A percentile compares a stretch with the other conserved stretches of the same genome.
phyloP scores from a whole-genome alignment of 345 rosid species.

The Eucalyptus camaldulensis region DNA sequence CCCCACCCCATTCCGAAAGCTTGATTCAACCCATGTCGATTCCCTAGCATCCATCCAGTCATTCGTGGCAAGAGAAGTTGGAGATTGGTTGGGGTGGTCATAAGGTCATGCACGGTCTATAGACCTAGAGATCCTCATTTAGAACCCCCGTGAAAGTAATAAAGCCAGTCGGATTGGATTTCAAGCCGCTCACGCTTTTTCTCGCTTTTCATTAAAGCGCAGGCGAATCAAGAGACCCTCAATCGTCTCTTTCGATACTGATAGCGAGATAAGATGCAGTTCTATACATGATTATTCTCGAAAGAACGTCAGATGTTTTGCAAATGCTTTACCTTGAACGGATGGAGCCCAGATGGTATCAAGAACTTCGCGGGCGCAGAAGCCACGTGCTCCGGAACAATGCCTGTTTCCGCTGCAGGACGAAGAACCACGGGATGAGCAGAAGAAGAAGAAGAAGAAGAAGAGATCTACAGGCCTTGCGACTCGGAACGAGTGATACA shows the following conservation, averaged over 20 bases:
- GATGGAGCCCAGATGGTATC: not conserved
- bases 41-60: fast-evolving
- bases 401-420: not conserved
- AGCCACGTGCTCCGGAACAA: not conserved
- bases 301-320: not conserved
- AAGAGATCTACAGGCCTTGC: not conserved
- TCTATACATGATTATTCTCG: not conserved
- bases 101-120: not conserved
- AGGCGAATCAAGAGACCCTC: no score
- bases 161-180: no score
- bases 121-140: not conserved
- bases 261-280: fast-evolving
- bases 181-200: no score
- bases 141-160: no score
- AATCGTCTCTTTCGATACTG: not conserved
- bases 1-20: not conserved
- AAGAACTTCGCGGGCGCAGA: not conserved
- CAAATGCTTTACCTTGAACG: not conserved
- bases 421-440: not conserved
- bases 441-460: not conserved
- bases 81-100: not conserved
- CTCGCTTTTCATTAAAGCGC: no score
- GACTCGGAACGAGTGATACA: not conserved
- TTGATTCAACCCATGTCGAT: not conserved
- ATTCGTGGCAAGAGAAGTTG: not conserved